phyloP scores from a whole-genome alignment of 192 early-diverging fungal species.

The Oehlia diaphana region DNA sequence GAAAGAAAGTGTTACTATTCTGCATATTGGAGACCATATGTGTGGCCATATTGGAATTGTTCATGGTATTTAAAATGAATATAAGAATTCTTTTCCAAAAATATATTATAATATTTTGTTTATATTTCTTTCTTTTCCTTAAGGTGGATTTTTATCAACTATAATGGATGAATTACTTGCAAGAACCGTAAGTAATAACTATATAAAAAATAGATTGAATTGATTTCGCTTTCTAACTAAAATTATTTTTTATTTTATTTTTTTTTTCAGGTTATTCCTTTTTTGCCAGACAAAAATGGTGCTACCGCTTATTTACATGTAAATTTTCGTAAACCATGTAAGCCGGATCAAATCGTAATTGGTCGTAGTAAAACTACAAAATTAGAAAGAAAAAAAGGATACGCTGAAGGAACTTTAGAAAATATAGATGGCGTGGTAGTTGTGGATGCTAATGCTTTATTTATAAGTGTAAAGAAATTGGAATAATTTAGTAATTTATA shows the following conservation, averaged over 20 bases:
- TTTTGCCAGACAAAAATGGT: slow-evolving; percentile 65
- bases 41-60: slow-evolving; percentile 80
- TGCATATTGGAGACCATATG: slow-evolving; percentile 68
- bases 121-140: not conserved
- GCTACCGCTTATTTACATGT: slow-evolving; percentile 78
- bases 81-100: too few species aligned
- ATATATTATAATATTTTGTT: too few species aligned
- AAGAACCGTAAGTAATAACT: slow-evolving; percentile 33
- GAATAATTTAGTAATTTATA: not conserved
- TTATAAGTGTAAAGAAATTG: slow-evolving; percentile 55
- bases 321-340: slow-evolving; percentile 69
- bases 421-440: slow-evolving; percentile 39
- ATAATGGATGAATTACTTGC: slow-evolving; percentile 53
- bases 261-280: slow-evolving; percentile 44
- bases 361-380: slow-evolving; percentile 52
- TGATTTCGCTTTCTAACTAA: too few species aligned
- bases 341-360: slow-evolving; percentile 61
- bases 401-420: slow-evolving; percentile 61
- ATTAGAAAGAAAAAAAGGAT: slow-evolving; percentile 70
- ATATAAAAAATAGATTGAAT: not conserved
- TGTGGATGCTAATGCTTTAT: slow-evolving; percentile 68
- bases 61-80: slow-evolving; percentile 66
- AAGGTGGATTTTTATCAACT: slow-evolving; percentile 29
- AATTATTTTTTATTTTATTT: not conserved
- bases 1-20: slow-evolving; percentile 46